A percentile compares a stretch with the other conserved stretches of the same genome.
Conservation (phyloP, 2,329 filamentous ascomycete species). For the Colletotrichum scovillei region DNA sequence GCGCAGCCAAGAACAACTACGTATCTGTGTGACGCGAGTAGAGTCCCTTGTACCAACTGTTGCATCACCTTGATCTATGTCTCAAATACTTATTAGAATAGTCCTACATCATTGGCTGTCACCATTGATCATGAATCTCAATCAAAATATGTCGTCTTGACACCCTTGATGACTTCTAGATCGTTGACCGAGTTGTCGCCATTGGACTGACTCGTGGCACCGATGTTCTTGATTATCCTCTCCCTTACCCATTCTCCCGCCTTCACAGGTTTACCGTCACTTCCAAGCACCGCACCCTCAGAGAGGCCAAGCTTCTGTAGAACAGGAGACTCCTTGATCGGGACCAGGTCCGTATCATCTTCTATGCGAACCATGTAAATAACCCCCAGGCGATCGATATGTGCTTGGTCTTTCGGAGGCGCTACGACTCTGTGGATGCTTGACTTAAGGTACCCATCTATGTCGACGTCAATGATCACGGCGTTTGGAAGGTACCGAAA, state of each 20-base stretch:
- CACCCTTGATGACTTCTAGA: conserved; percentile 34
- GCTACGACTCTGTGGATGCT: conserved; percentile 47
- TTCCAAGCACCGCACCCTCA: conserved; percentile 33
- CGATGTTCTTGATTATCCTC: conserved; percentile 40
- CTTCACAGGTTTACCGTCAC: conserved; percentile 40
- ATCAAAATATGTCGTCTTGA: conserved; percentile 33
- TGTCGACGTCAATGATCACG: background rate
- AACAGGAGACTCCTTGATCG: conserved; percentile 42
- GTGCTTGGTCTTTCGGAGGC: conserved; percentile 47
- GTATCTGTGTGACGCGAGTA: background rate
- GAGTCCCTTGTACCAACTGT: fast-evolving
- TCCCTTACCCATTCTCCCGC: conserved; percentile 45
- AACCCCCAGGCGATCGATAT: conserved; percentile 20
- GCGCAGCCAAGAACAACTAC: background rate
- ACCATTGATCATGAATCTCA: background rate
- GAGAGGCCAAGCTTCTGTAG: conserved; percentile 46
- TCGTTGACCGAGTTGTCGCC: conserved; percentile 35
- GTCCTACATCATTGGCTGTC: background rate
- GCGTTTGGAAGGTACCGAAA: too few species aligned
- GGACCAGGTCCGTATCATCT: conserved; percentile 44
- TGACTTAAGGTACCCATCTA: conserved; percentile 49
- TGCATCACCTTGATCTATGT: background rate
- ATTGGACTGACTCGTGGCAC: conserved; percentile 12
- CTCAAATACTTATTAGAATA: background rate
- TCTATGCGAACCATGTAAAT: background rate